Conservation (phyloP, 805 yeast species). For the Komagataella pseudopastoris region DNA sequence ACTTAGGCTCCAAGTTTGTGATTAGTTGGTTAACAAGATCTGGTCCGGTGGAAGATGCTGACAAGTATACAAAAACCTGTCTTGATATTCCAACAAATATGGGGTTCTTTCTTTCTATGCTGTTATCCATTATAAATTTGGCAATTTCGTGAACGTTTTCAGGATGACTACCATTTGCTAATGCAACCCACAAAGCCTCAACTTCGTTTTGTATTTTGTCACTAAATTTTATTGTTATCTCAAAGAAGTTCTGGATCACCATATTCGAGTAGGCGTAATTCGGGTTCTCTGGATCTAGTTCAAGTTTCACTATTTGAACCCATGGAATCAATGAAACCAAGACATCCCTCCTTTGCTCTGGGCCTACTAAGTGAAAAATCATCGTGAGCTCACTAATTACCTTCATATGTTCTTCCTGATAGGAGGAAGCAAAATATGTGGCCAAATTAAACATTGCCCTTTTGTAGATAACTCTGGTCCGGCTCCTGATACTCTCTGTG, state of each 20-base stretch:
- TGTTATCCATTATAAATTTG: constrained; percentile 53
- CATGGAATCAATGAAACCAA: constrained; percentile 78
- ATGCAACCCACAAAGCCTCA: constrained; percentile 89
- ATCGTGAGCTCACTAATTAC: constrained; percentile 63
- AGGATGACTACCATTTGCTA: constrained; percentile 62
- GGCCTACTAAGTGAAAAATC: constrained; percentile 47
- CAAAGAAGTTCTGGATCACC: constrained; percentile 73
- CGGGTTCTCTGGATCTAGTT: constrained; percentile 15
- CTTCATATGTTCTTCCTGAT: constrained; percentile 45
- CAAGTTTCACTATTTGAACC: constrained; percentile 74
- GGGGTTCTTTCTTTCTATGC: constrained; percentile 59
- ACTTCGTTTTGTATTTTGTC: constrained; percentile 72
- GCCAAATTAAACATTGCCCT: constrained; percentile 76
- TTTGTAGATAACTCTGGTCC: constrained; percentile 74
- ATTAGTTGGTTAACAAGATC: constrained; percentile 53
- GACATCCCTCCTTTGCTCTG: constrained; percentile 59
- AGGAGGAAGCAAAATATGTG: constrained; percentile 47
- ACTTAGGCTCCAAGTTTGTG: constrained; percentile 63
- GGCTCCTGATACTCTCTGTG: constrained; percentile 58
- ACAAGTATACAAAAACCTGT: constrained; percentile 69
- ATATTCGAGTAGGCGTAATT: constrained; percentile 33
- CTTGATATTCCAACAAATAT: constrained; percentile 66
- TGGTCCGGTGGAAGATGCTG: constrained; percentile 34
- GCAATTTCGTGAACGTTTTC: constrained; percentile 61
- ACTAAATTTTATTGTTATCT: constrained; percentile 69